A percentile compares a stretch with the other conserved stretches of the same genome.
Conservation (phyloP, 148 eudicot species). For the Rhododendron mucronatum region DNA sequence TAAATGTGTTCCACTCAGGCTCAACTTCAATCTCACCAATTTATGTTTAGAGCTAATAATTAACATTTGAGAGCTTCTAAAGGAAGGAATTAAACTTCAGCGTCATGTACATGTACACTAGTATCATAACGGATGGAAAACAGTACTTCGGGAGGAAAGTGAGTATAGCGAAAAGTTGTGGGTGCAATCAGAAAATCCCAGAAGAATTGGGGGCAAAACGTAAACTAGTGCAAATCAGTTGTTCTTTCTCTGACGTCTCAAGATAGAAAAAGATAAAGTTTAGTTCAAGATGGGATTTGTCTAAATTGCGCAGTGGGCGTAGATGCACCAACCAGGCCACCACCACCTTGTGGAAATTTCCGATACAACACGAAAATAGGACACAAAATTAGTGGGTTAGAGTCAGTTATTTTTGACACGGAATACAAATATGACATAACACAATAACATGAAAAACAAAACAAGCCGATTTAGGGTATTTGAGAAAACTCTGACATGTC, state of each 20-base stretch:
- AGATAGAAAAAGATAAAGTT: neutral
- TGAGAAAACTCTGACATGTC: no score
- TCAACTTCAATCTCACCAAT: no score
- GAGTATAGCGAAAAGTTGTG: neutral
- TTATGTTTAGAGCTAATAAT: neutral
- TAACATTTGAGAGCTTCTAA: neutral
- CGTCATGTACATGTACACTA: neutral
- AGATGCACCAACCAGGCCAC: neutral
- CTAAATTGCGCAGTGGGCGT: neutral
- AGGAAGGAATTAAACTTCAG: neutral
- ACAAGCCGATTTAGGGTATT: no score
- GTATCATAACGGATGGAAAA: no score
- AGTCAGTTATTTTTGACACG: no score
- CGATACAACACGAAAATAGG: no score
- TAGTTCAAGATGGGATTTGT: neutral
- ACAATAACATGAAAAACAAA: no score
- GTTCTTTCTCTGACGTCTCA: neutral
- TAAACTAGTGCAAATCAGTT: neutral
- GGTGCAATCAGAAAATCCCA: neutral
- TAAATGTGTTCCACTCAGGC: neutral
- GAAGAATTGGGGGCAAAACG: neutral
- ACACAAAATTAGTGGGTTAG: no score
- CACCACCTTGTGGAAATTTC: no score
- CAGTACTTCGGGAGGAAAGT: neutral
- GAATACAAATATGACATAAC: no score